These are phyloP conservation scores for Trebouxia sp. DNA, from an alignment of 139 green algal genomes.

Conservation along the genomic window DNA sequence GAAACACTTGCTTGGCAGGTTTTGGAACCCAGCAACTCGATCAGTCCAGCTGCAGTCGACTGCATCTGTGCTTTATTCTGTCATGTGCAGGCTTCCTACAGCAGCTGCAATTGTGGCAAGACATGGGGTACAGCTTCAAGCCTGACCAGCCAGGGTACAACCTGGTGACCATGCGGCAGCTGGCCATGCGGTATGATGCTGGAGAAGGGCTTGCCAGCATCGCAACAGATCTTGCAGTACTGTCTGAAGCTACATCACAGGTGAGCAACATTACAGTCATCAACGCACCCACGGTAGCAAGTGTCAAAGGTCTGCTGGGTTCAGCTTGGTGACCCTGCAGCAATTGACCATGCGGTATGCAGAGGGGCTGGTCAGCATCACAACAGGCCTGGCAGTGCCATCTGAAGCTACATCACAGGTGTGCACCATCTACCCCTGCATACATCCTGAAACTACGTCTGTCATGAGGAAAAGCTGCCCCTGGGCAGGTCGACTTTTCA, in stretches of 20 bases:
- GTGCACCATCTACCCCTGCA: too few relatives aligned
- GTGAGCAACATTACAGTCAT: too few relatives aligned
- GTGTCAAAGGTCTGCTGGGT: too few relatives aligned
- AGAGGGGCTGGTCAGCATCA: slow-evolving; percentile 2
- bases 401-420: slow-evolving; percentile 5
- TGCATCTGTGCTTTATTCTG: neutral
- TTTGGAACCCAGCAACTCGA: too few relatives aligned
- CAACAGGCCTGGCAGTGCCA: neutral
- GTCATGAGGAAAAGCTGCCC: too few relatives aligned
- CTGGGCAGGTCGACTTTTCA: too few relatives aligned
- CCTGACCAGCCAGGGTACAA: slow-evolving; percentile 22
- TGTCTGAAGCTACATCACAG: neutral
- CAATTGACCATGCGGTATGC: neutral
- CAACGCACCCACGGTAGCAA: too few relatives aligned
- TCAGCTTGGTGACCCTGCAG: neutral
- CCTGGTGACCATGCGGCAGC: neutral
- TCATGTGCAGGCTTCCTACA: slow-evolving; percentile 56
- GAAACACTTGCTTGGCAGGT: too few relatives aligned
- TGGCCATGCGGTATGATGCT: slow-evolving; percentile 3
- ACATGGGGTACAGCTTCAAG: neutral
- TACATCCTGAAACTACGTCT: too few relatives aligned
- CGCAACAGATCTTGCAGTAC: neutral
- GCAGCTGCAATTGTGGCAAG: slow-evolving; percentile 73
- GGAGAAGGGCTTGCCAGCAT: slow-evolving; percentile 11
- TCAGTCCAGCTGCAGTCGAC: too few relatives aligned